Percentiles rank a stretch among this genome's conserved stretches.
phyloP scores from a whole-genome alignment of 352 stramenopile genomes.

The Paralagenidium karlingii region DNA sequence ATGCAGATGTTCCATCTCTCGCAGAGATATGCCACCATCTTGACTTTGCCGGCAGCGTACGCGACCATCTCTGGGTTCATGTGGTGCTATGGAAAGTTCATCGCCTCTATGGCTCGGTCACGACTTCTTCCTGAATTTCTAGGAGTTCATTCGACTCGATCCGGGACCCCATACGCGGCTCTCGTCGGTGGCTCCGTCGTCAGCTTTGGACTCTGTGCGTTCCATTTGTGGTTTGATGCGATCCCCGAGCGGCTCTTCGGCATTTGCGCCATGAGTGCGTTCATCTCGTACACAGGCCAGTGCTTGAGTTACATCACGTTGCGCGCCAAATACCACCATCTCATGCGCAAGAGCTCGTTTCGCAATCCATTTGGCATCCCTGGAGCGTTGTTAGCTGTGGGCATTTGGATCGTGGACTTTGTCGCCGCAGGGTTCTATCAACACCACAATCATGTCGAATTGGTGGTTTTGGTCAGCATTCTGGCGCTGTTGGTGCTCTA shows the following conservation, averaged over 20 bases:
- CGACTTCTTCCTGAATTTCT: constrained; percentile 1
- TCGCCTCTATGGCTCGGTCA: constrained; percentile 1
- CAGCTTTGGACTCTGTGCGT: constrained; percentile 2
- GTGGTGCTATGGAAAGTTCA: not conserved
- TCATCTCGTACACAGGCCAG: constrained; percentile 8
- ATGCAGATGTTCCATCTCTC: not conserved
- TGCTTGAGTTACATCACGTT: too few species aligned
- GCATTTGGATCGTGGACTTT: constrained; percentile 5
- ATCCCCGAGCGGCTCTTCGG: constrained; percentile 3
- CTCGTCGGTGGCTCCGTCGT: constrained; percentile 2
- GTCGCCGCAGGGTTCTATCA: too few species aligned
- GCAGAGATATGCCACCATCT: not conserved
- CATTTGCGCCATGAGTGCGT: constrained; percentile 6
- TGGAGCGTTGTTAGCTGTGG: constrained; percentile 5
- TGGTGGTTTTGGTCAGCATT: too few species aligned
- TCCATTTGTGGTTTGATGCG: constrained; percentile 2
- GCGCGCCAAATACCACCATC: too few species aligned
- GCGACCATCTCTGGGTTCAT: not conserved
- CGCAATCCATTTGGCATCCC: constrained; percentile 7
- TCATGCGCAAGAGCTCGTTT: constrained; percentile 2
- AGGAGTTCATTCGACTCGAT: not conserved
- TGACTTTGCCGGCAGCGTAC: not conserved
- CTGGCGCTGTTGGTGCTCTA: too few species aligned
- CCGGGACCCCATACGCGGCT: constrained; percentile 4
- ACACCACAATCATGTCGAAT: too few species aligned